Evolutionary conservation across 257 asterid species (phyloP).

Genomic region (Apocynum venetum): DNA sequence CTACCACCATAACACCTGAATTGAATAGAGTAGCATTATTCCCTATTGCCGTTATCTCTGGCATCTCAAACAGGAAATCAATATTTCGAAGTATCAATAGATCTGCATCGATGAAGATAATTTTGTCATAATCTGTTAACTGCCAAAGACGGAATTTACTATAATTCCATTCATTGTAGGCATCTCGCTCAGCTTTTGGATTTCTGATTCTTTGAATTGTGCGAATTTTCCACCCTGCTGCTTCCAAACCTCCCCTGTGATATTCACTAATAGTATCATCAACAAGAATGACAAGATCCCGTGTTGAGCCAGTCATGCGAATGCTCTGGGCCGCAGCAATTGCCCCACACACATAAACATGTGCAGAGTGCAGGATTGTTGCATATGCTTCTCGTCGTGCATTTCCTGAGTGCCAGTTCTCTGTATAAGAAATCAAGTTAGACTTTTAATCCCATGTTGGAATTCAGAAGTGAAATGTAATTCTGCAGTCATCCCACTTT

Average conservation of each 20-base stretch:
- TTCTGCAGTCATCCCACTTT: not conserved
- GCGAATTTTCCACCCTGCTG: slow-evolving; percentile 88
- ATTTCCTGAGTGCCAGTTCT: slow-evolving; percentile 50
- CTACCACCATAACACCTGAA: slow-evolving; percentile 92
- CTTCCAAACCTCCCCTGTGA: slow-evolving; percentile 70
- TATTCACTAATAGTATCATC: slow-evolving; percentile 66
- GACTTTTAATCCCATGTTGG: not conserved
- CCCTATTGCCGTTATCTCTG: slow-evolving; percentile 81
- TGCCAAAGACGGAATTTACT: slow-evolving; percentile 96
- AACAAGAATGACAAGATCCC: slow-evolving; percentile 88
- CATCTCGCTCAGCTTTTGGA: slow-evolving; percentile 83
- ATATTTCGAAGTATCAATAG: slow-evolving; percentile 66
- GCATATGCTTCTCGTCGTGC: slow-evolving; percentile 83
- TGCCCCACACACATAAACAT: slow-evolving; percentile 87
- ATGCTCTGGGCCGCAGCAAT: slow-evolving; percentile 95
- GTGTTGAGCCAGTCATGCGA: slow-evolving; percentile 83
- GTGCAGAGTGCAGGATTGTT: slow-evolving; percentile 84
- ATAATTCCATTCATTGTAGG: slow-evolving; percentile 93
- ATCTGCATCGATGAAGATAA: slow-evolving; percentile 87
- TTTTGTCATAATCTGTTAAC: slow-evolving; percentile 80
- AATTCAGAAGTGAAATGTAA: slow-evolving; percentile 4
- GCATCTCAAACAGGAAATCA: slow-evolving; percentile 87
- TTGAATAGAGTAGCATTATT: slow-evolving; percentile 83
- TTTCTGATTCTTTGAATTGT: slow-evolving; percentile 75
- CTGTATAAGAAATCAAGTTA: slow-evolving; percentile 36